Evolutionary conservation across 805 yeast genomes (phyloP), one percentile per base, ranked within the genome.

Genomic region (Yarrowia sp.): DNA sequence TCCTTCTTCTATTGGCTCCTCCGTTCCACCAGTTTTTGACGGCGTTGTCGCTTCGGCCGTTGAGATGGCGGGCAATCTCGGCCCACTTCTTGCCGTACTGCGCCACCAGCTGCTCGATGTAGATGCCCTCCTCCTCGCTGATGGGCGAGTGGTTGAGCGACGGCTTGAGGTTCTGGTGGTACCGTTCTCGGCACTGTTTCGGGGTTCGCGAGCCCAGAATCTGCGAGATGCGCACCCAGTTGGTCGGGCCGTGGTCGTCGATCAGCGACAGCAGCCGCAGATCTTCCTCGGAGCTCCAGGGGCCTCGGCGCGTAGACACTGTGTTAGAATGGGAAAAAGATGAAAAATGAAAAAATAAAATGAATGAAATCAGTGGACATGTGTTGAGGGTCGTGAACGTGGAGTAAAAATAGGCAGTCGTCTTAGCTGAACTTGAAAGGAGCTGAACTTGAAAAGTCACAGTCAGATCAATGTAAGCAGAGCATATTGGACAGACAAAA

Each of bases 11-110:
- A 75, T 90, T 91, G 14, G 96, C 94, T 9, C 97, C 96, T 4
- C 97, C 96, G 75, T 91, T 91, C 97, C 97, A 92, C 97, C 97
- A 92, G 78, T 92, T 92, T 76, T 91, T 91, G 73, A 91, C 91
- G 20, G 96, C 92, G 76, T 91, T 92, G 77, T 92, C 97, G n/a
- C 89, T 84, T 66, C 97, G 81, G 1, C 97, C 97, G 70, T 90
- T 88, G 68, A 92, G 79, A 77, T 91, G 96, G 65, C 97, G 84
- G 17, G 97, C 91, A 55, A 92, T 92, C 74, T 91, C 97, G 0
- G 97, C 97, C 97, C 97, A 92, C 73, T 90, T 84, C 76, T 92
- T 91, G 55, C 97, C 97, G 75, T 90, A 86, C 71, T 86, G 84
- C 12, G 81, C 84, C 47, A 92, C 97, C 67, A 92, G 82, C 70